Evolutionary conservation across 2,329 filamentous ascomycete genomes (phyloP).

Genomic region (Chaetomiaceae sp.): DNA sequence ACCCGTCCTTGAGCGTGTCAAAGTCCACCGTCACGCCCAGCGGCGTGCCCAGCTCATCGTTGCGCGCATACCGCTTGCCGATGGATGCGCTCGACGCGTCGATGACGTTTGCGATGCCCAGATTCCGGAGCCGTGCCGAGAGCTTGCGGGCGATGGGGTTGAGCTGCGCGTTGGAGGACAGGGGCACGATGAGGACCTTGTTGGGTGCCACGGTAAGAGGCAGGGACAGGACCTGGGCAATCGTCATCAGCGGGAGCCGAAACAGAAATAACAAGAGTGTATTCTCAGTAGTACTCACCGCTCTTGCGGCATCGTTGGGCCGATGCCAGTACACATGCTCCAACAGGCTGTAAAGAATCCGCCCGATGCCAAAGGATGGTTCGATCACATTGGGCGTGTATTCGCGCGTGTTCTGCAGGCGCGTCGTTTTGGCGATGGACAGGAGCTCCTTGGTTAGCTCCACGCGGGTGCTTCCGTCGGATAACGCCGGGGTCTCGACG

Average conservation of each 20-base stretch:
- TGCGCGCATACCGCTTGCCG: constrained; percentile 70
- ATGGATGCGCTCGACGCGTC: constrained; percentile 85
- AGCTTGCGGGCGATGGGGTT: constrained; percentile 47
- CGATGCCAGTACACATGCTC: constrained; percentile 73
- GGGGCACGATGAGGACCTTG: constrained; percentile 81
- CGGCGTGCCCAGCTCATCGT: constrained; percentile 86
- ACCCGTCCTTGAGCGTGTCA: constrained; percentile 78
- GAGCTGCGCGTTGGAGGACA: constrained; percentile 73
- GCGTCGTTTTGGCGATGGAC: constrained; percentile 38
- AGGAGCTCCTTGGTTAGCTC: constrained; percentile 14
- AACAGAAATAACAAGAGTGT: neutral
- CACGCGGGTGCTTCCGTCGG: constrained; percentile 14
- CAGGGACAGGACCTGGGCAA: constrained; percentile 42
- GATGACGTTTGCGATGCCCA: constrained; percentile 72
- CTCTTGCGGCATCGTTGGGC: constrained; percentile 57
- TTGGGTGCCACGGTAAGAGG: constrained; percentile 67
- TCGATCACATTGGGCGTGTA: constrained; percentile 72
- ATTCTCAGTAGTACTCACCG: constrained; percentile 44
- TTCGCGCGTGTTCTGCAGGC: constrained; percentile 55
- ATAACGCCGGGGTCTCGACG: constrained; percentile 13
- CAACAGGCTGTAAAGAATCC: constrained; percentile 68
- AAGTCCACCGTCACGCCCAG: constrained; percentile 89
- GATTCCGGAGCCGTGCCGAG: constrained; percentile 43
- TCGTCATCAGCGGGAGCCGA: constrained; percentile 20
- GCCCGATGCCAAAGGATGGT: constrained; percentile 72